A percentile compares a stretch with the other conserved stretches of the same genome.
Conservation (phyloP, 352 stramenopile genomes). For the Aphanomyces astaci region DNA sequence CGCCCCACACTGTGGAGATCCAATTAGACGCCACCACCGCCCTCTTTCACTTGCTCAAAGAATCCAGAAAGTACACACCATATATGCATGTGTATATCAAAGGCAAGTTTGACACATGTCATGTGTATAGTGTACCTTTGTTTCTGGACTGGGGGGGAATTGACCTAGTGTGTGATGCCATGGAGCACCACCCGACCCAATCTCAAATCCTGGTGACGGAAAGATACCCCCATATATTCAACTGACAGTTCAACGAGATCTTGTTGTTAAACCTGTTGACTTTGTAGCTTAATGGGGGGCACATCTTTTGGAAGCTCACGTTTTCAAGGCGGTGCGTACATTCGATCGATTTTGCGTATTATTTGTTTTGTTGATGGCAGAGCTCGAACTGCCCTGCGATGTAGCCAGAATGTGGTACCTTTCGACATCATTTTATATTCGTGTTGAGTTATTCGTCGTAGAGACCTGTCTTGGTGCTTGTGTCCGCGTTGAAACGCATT, state of each 20-base stretch:
- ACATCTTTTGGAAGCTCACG: neutral
- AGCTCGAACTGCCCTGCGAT: too few species aligned
- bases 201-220: neutral
- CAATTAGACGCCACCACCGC: neutral
- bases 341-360: neutral
- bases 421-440: too few species aligned
- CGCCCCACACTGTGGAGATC: neutral
- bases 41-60: conserved; percentile 13
- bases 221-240: neutral
- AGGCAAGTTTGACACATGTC: too few species aligned
- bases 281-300: neutral
- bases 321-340: neutral
- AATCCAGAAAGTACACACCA: conserved; percentile 6
- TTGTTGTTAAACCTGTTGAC: neutral
- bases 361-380: neutral
- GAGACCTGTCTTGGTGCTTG: neutral
- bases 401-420: too few species aligned
- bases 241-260: neutral
- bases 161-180: neutral
- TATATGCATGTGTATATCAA: too few species aligned
- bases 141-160: neutral
- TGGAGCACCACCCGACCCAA: neutral
- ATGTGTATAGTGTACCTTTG: conserved; percentile 2
- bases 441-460: too few species aligned
- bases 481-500: neutral